Evolutionary conservation across 2,329 filamentous ascomycete genomes (phyloP), one percentile per base, ranked within the genome.

Genomic region (Laburnicola sp.): DNA sequence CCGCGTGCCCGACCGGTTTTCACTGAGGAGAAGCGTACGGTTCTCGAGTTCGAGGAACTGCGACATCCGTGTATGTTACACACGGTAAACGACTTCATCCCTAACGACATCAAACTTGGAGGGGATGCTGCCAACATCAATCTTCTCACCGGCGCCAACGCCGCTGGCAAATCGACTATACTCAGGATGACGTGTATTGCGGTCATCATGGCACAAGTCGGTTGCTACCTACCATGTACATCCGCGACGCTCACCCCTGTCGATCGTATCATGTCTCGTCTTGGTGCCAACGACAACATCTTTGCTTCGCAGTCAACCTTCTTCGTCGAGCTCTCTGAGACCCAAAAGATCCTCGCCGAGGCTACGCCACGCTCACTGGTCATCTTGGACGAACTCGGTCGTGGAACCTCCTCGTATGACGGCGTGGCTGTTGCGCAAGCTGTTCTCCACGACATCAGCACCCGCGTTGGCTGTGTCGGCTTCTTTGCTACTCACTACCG

Each of bases 401-500:
- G 94, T 56, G 94, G 94, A 45, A 99, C 94, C 0, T 92, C 87
- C 53, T 96, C 90, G 28, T 97, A 97, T 70, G 94, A 99, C 63
- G 94, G 94, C 59, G 91, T 99, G 1, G 93, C 94, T 0, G 94
- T 99, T 2, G 94, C 94, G 0, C 93, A 99, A 72, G 91, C 94
- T 1, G 94, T 99, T 0, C 82, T 99, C n/a, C 94, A 99, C 69
- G 93, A 99, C 62, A 84, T 97, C 11, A 92, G 93, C 6, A 89
- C 89, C 3, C 91, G 97, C 63, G 89, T 97, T 45, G 94, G 94
- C 45, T 96, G 93, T 45, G 78, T 96, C 2, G 94, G 94, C 31
- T 97, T 96, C 82, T 99, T 99, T 65, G 94, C 94, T 0, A 99
- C 94, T 0, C 94, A 99, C 68, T 99, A 99, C 74, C 94, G 97